These are phyloP conservation scores for Aegilops umbellulata DNA, from an alignment of 176 grass and related monocot genomes.

Conservation along the genomic window DNA sequence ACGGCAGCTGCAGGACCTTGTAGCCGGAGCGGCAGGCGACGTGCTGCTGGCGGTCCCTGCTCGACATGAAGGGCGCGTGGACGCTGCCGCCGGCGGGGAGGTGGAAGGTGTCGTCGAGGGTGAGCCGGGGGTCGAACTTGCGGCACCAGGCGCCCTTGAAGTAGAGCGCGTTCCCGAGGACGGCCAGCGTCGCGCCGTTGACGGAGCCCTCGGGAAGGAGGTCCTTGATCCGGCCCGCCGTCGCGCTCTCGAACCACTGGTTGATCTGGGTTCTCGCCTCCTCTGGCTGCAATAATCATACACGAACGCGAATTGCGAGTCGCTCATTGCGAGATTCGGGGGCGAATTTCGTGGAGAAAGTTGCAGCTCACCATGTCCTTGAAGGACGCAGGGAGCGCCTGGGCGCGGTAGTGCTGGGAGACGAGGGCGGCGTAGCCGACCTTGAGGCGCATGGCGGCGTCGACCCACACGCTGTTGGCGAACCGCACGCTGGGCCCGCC, in stretches of 20 bases:
- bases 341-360: background rate
- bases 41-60: conserved; percentile 29
- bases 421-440: conserved; percentile 39
- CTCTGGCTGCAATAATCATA: conserved; percentile 23
- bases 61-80: conserved; percentile 50
- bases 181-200: background rate
- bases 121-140: conserved; percentile 43
- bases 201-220: conserved; percentile 41
- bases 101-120: conserved; percentile 45
- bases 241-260: conserved; percentile 43
- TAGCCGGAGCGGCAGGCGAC: conserved; percentile 43
- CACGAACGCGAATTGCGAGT: background rate
- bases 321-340: background rate
- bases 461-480: conserved; percentile 68
- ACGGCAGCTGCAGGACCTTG: conserved; percentile 52
- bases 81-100: conserved; percentile 27
- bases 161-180: conserved; percentile 72
- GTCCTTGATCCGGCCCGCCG: conserved; percentile 59
- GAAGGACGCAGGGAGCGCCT: conserved; percentile 50
- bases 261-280: conserved; percentile 52
- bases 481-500: conserved; percentile 50
- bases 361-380: conserved; percentile 14
- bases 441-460: conserved; percentile 41
- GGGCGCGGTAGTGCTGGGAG: conserved; percentile 33
- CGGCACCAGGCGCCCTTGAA: conserved; percentile 71